phyloP scores from a whole-genome alignment of 2,329 filamentous ascomycete genomes.

The Penicillium polonicum region DNA sequence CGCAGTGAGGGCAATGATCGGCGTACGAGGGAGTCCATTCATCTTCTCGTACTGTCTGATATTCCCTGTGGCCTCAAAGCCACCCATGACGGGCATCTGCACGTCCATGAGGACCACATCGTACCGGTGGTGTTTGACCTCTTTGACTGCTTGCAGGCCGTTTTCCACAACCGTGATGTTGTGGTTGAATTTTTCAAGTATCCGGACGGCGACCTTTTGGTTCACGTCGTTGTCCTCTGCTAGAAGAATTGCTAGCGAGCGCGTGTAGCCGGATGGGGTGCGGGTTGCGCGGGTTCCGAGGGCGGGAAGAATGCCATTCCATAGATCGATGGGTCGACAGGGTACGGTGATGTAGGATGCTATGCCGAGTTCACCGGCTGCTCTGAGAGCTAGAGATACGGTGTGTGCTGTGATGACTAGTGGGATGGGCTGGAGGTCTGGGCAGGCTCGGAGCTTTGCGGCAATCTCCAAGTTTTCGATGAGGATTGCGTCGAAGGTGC shows the following conservation, averaged over 20 bases:
- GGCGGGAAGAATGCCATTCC: conserved; percentile 89
- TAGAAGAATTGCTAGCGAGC: conserved; percentile 86
- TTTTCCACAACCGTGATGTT: conserved; percentile 72
- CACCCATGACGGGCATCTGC: conserved; percentile 96
- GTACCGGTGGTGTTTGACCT: conserved; percentile 80
- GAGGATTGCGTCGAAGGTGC: conserved; percentile 84
- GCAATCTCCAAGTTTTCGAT: conserved; percentile 88
- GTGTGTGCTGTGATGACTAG: conserved; percentile 85
- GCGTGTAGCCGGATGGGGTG: conserved; percentile 82
- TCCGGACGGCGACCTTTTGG: conserved; percentile 88
- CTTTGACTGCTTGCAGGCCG: conserved; percentile 65
- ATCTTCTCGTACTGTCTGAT: conserved; percentile 86
- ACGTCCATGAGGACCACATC: conserved; percentile 97
- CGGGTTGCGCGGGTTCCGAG: conserved; percentile 89
- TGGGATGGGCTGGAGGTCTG: conserved; percentile 92
- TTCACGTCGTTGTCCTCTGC: conserved; percentile 96
- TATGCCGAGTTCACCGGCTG: conserved; percentile 85
- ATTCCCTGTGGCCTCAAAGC: conserved; percentile 88
- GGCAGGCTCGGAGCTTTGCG: conserved; percentile 71
- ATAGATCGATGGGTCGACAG: conserved; percentile 84
- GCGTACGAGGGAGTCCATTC: conserved; percentile 72
- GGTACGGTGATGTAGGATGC: conserved; percentile 96
- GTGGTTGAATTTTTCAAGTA: conserved; percentile 84
- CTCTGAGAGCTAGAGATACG: conserved; percentile 84
- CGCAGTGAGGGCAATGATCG: conserved; percentile 88